Evolutionary conservation across 2,329 filamentous ascomycete genomes (phyloP).

Genomic region (Alternaria gansuensis): DNA sequence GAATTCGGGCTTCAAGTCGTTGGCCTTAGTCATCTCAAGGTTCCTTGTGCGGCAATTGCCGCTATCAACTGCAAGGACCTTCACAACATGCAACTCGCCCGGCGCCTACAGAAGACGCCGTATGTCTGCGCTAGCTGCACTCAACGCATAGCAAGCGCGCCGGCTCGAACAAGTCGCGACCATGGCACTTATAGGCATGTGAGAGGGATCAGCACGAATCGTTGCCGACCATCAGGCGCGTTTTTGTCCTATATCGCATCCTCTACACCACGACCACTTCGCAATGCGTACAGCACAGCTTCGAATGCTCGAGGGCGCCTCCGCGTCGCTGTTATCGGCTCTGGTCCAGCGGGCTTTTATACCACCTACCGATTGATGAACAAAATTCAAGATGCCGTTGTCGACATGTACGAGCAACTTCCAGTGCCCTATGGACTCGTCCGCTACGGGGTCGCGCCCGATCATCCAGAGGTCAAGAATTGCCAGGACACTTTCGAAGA

Average conservation of each 20-base stretch:
- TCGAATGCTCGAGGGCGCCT: conserved; percentile 60
- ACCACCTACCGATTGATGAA: conserved; percentile 85
- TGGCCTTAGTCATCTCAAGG: conserved; percentile 29
- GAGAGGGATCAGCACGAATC: conserved; percentile 19
- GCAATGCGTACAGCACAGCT: conserved; percentile 40
- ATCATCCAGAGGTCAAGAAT: conserved; percentile 99
- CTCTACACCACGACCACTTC: conserved; percentile 1
- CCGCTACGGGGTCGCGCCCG: conserved; percentile 94
- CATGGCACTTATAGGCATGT: conserved; percentile 1
- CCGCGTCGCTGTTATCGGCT: conserved; percentile 88
- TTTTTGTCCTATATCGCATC: conserved; percentile 4
- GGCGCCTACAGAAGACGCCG: conserved; percentile 20
- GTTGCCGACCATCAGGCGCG: conserved; percentile 18
- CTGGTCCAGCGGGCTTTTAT: conserved; percentile 96
- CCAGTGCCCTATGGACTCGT: conserved; percentile 94
- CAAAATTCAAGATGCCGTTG: conserved; percentile 72
- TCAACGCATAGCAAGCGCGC: conserved; percentile 25
- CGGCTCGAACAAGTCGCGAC: background rate
- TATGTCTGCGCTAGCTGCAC: conserved; percentile 44
- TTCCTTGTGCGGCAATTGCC: conserved; percentile 19
- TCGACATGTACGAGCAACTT: conserved; percentile 97
- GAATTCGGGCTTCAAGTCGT: background rate
- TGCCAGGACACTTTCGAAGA: conserved; percentile 94
- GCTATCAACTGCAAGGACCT: conserved; percentile 18
- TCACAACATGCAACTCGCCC: conserved; percentile 38